Evolutionary conservation across 768 basidiomycete species (phyloP), one percentile per base, ranked within the genome.

Genomic region (Mycena venus): DNA sequence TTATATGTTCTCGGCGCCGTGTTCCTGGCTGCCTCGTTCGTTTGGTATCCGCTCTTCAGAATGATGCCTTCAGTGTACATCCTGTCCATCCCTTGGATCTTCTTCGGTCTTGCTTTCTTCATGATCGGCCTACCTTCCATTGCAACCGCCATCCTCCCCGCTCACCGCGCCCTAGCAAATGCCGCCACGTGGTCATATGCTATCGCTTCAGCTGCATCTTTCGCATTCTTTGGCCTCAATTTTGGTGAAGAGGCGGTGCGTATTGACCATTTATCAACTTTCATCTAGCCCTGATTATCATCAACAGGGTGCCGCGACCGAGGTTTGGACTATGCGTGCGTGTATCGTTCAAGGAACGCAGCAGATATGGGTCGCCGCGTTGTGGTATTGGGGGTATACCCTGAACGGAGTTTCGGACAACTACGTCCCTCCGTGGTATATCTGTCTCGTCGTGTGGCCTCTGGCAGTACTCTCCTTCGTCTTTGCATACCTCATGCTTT

Each of bases 301-400:
- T 75, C 15, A 34, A 47, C 78, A 95, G 91, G 96, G 97, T 79
- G 96, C 97, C 67, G 96, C 97, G 1, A 97, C 97, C 9, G 97
- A 98, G 83, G 92, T 97, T 19, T 98, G 97, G 97, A 94, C 93
- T 34, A 81, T 96, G 72, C 91, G 97, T 36, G 97, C 97, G 15
- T 97, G 96, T 81, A 86, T 97, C 74, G 97, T 98, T 0, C 97
- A 98, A 84, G 97, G 97, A 47, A 94, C 96, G 12, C 97, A 98
- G 78, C 97, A 98, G 84, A 91, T 98, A 44, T 98, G 97, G 97
- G 94, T 98, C 17, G 95, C 97, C 4, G 97, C 94, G 10, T 85
- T 98, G 42, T 98, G 97, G 97, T 98, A 95, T 80, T 98, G 97
- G 97, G 97, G 97, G 76, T 91, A 93, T 83, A 90, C 91, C 36